phyloP scores from a whole-genome alignment of 2,329 filamentous ascomycete species.

The Bertia moriformis region DNA sequence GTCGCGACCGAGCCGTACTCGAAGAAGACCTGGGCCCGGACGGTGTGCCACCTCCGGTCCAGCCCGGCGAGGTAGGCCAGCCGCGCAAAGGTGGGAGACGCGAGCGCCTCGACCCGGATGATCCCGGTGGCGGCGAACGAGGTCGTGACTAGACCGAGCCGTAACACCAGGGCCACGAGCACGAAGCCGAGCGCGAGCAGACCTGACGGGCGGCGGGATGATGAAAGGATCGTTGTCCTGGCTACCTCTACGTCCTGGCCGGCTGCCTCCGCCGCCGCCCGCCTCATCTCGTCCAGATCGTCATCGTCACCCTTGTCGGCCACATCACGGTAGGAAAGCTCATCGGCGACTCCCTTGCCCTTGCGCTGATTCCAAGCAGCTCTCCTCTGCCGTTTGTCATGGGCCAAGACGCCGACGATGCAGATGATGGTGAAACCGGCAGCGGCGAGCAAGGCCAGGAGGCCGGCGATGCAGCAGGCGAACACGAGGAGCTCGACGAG shows the following conservation, averaged over 20 bases:
- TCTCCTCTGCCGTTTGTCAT: not conserved
- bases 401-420: not conserved
- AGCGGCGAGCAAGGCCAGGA: not conserved
- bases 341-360: not conserved
- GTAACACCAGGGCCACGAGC: not conserved
- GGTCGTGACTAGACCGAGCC: not conserved
- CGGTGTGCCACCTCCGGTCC: not conserved
- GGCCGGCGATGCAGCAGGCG: not conserved
- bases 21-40: not conserved
- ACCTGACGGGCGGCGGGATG: not conserved
- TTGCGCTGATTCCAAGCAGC: not conserved
- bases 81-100: not conserved
- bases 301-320: not conserved
- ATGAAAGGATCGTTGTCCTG: not conserved
- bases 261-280: not conserved
- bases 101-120: not conserved
- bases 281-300: too few relatives aligned
- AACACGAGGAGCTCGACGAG: not conserved
- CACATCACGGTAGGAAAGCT: not conserved
- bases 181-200: not conserved
- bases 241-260: not conserved
- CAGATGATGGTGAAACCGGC: not conserved
- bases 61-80: not conserved
- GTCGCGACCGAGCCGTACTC: not conserved
- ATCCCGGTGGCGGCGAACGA: not conserved